Evolutionary conservation across 176 grass and related monocot species (phyloP).

Genomic region (Aegilops bicornis): DNA sequence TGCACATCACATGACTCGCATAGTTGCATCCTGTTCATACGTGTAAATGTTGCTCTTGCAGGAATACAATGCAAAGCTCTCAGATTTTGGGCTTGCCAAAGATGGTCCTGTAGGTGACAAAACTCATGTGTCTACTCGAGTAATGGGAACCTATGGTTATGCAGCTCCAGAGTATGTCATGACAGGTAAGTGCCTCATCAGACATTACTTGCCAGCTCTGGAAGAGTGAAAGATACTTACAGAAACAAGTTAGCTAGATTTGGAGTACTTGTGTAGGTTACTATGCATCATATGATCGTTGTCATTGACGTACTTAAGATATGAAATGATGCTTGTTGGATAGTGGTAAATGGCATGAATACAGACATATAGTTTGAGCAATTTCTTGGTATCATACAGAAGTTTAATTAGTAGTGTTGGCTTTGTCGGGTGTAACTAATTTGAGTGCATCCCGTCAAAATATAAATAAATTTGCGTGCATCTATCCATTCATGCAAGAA

Average conservation of each 20-base stretch:
- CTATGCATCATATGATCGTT: constrained; percentile 25
- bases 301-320: neutral
- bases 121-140: constrained; percentile 83
- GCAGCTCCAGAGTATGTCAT: constrained; percentile 87
- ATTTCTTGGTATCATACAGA: neutral
- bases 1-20: neutral
- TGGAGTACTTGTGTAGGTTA: constrained; percentile 2
- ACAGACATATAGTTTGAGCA: neutral
- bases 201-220: neutral
- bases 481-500: neutral
- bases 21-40: constrained; percentile 15
- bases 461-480: neutral
- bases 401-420: neutral
- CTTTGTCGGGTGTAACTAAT: neutral
- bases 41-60: constrained; percentile 45
- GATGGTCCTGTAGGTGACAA: constrained; percentile 85
- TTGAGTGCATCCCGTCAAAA: neutral
- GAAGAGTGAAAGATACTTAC: neutral
- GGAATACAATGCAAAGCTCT: constrained; percentile 87
- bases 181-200: constrained; percentile 49
- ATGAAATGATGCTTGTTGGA: constrained; percentile 3
- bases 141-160: constrained; percentile 92
- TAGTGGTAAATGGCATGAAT: neutral
- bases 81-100: constrained; percentile 88
- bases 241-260: constrained; percentile 5